Base-by-base conservation (phyloP, 805 yeast species). In the Teunomyces gatunensis region DNA sequence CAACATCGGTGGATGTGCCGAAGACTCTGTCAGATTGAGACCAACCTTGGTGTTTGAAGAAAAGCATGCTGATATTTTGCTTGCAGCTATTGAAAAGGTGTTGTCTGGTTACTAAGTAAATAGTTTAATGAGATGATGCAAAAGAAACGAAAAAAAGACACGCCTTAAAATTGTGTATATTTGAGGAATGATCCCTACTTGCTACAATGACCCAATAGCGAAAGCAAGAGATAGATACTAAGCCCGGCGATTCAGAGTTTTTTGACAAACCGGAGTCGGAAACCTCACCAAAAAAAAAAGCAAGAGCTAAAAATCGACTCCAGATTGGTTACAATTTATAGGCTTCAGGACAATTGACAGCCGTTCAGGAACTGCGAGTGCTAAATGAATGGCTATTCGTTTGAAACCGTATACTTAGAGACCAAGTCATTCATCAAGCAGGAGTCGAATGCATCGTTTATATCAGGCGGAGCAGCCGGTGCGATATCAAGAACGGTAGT, bases 401-500 rank as follows among this genome's bases (percentile, higher is more conserved):
- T 37, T 12, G 40, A 37, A 12, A 37, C 29, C 40, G 12, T n/a
- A 20, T 42, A 42, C 21, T 6, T 5, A n/a, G 20, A 15, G 32
- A 15, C 54, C 47, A 69, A 65, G 52, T 27, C 29, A 25, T 53
- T 57, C 46, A 45, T 71, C 37, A 75, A 75, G 49, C 64, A 65
- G 17, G 87, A 82, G 46, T 75, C 83, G 13, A 78, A 79, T 28
- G 75, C 89, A 2, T 81, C 90, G 3, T 75, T 87, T 33, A 49
- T 85, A 6, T 78, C 88, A 5, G 95, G 95, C 12, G 94, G 94
- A 5, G 57, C 83, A 6, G 92, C 77, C 2, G 95, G 95, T 13
- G 89, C 89, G 0, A 72, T 85, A 0, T 87, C 96, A 1, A 74
- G 98, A 46, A 92, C 98, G 0, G 89, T 87, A 1, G 97, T 91